Percentiles rank a stretch among this genome's conserved stretches.
These are phyloP conservation scores for Pythium periplocum DNA, from an alignment of 352 stramenopile species.

Conservation along the genomic window DNA sequence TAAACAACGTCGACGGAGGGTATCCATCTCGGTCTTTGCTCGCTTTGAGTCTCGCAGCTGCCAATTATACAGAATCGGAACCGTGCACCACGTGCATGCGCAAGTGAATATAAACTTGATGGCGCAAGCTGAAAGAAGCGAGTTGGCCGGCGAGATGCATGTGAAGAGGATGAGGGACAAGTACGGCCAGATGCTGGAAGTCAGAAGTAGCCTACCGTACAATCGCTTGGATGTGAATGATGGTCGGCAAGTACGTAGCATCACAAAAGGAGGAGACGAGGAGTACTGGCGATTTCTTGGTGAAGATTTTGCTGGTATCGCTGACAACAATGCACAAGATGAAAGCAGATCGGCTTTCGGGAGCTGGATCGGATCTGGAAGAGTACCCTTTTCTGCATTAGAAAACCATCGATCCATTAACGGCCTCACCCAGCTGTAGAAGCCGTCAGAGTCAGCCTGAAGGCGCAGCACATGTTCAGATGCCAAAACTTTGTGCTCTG, in stretches of 20 bases:
- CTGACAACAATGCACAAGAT: too few species aligned
- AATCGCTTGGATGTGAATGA: too few species aligned
- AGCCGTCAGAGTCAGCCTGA: conserved; percentile 59
- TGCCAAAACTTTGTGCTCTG: conserved; percentile 31
- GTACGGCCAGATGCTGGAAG: conserved; percentile 75
- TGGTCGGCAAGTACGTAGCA: too few species aligned
- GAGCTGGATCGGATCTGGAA: too few species aligned
- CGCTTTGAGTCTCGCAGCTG: conserved; percentile 50
- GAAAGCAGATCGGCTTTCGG: too few species aligned
- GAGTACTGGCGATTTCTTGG: too few species aligned
- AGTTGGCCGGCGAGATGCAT: conserved; percentile 27
- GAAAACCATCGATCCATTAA: conserved; percentile 67
- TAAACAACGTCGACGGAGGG: conserved; percentile 43
- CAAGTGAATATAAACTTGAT: conserved; percentile 75
- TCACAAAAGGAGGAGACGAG: too few species aligned
- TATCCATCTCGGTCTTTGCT: conserved; percentile 30
- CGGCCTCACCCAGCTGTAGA: conserved; percentile 67
- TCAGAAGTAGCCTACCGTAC: conserved; percentile 34
- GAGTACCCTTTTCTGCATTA: conserved; percentile 9
- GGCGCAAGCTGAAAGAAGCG: conserved; percentile 39
- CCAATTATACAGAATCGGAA: conserved; percentile 51
- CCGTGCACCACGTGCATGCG: conserved; percentile 56
- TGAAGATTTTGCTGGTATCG: too few species aligned
- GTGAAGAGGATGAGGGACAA: conserved; percentile 52
- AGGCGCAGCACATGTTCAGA: conserved; percentile 71